Percentiles rank a stretch among this genome's conserved stretches.
phyloP scores from a whole-genome alignment of 2,329 filamentous ascomycete genomes.

The Alternaria gaisen region DNA sequence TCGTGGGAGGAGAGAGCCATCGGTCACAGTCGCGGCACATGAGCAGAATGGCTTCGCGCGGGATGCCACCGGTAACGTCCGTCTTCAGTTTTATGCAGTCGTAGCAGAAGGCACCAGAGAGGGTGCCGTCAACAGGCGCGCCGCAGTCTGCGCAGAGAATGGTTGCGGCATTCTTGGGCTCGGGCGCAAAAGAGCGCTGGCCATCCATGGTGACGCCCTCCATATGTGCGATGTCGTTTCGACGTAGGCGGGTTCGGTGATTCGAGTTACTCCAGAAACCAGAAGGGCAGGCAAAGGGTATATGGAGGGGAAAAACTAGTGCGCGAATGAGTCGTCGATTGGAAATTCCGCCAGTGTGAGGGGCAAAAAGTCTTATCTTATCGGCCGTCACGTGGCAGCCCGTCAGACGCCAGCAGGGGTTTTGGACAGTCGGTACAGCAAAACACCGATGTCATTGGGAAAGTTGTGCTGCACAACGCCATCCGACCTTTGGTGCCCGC shows the following conservation, averaged over 20 bases:
- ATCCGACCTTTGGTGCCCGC: neutral
- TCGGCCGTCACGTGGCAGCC: conserved; percentile 35
- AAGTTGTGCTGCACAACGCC: conserved; percentile 3
- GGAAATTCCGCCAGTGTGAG: neutral
- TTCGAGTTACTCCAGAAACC: neutral
- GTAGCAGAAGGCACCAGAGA: conserved; percentile 85
- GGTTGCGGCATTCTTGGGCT: conserved; percentile 61
- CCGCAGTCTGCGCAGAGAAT: conserved; percentile 99
- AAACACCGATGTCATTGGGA: conserved; percentile 16
- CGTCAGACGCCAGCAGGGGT: neutral
- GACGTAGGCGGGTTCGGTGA: neutral
- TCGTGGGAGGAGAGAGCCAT: conserved; percentile 86
- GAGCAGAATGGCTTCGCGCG: conserved; percentile 87
- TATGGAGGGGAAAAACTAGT: conserved; percentile 5
- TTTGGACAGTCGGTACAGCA: neutral
- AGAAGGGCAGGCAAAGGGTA: neutral
- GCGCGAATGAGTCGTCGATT: conserved; percentile 5
- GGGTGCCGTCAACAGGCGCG: conserved; percentile 91
- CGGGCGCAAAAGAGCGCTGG: conserved; percentile 52
- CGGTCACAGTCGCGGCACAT: conserved; percentile 92
- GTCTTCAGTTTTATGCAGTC: conserved; percentile 95
- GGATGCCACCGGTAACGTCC: conserved; percentile 91
- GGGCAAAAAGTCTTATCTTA: conserved; percentile 25
- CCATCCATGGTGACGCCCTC: conserved; percentile 53
- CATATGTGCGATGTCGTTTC: conserved; percentile 13